Percentiles rank a stretch among this genome's conserved stretches.
phyloP scores from a whole-genome alignment of 805 yeast species.

The Cyberlindnera mycetangii region DNA sequence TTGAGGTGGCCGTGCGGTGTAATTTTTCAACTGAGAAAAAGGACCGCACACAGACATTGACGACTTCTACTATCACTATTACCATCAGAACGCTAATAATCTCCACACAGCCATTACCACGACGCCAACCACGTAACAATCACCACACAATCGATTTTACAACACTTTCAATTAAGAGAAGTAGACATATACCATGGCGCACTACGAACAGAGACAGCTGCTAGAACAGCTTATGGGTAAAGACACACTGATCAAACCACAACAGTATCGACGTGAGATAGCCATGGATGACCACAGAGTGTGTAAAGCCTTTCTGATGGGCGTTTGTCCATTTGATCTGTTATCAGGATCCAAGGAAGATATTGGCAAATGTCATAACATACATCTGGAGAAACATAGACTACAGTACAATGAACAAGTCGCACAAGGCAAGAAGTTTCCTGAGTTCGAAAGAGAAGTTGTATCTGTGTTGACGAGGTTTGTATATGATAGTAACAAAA shows the following conservation, averaged over 20 bases:
- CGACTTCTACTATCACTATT: too few relatives aligned
- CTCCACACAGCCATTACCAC: too few relatives aligned
- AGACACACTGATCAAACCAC: constrained; percentile 35
- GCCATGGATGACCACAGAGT: constrained; percentile 54
- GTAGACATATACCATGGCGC: constrained; percentile 36
- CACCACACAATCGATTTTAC: background rate
- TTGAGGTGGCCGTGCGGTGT: background rate
- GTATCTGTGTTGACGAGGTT: constrained; percentile 47
- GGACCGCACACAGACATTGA: too few relatives aligned
- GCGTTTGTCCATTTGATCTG: constrained; percentile 81
- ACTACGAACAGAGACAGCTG: constrained; percentile 66
- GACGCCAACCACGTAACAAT: too few relatives aligned
- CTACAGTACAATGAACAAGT: constrained; percentile 57
- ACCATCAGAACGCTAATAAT: too few relatives aligned
- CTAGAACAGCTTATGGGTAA: constrained; percentile 82
- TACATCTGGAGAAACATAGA: constrained; percentile 73
- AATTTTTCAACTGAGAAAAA: too few relatives aligned
- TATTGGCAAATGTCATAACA: constrained; percentile 72
- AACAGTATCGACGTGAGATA: constrained; percentile 41
- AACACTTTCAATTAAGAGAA: background rate
- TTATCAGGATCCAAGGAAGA: constrained; percentile 81
- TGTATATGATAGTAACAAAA: constrained; percentile 63
- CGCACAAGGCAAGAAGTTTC: constrained; percentile 40
- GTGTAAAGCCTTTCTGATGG: constrained; percentile 82
- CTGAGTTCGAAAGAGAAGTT: constrained; percentile 47